Evolutionary conservation across 176 grass and related monocot species (phyloP).

Genomic region (Oryza glaberrima): DNA sequence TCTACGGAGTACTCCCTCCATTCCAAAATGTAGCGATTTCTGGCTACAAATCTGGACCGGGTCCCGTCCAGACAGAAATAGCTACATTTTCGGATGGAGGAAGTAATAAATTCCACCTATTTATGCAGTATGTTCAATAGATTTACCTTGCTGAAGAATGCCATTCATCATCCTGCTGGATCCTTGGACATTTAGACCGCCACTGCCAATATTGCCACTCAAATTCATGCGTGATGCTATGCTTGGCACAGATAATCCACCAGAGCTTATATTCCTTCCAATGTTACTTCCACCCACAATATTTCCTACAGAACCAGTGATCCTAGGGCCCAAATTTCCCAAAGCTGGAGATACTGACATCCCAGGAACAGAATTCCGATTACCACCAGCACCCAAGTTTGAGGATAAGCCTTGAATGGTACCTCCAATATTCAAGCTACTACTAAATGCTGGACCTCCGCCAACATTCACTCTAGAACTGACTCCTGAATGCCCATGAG

Average conservation of each 20-base stretch:
- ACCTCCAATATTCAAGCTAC: constrained; percentile 78
- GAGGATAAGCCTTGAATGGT: constrained; percentile 82
- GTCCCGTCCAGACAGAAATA: no score
- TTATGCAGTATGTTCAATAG: not conserved
- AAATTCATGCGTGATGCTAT: constrained; percentile 79
- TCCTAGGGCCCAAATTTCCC: constrained; percentile 74
- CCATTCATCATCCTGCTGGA: constrained; percentile 81
- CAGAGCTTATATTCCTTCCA: constrained; percentile 91
- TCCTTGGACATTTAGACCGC: constrained; percentile 79
- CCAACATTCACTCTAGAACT: constrained; percentile 82
- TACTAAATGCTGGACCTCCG: constrained; percentile 74
- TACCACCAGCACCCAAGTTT: constrained; percentile 63
- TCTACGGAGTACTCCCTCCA: not conserved
- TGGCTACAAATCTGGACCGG: no score
- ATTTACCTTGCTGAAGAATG: constrained; percentile 86
- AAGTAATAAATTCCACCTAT: constrained; percentile 3
- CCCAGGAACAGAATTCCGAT: constrained; percentile 76
- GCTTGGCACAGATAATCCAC: constrained; percentile 67
- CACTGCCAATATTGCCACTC: constrained; percentile 62
- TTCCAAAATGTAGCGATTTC: no score
- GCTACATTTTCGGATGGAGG: no score
- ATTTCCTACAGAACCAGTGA: constrained; percentile 73
- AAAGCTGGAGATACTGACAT: constrained; percentile 75
- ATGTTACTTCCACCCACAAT: constrained; percentile 79
- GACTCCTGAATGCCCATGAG: constrained; percentile 81